Percentiles rank a stretch among this genome's conserved stretches.
Conservation (phyloP, 306 rosid species). For the Oemleria cerasiformis region DNA sequence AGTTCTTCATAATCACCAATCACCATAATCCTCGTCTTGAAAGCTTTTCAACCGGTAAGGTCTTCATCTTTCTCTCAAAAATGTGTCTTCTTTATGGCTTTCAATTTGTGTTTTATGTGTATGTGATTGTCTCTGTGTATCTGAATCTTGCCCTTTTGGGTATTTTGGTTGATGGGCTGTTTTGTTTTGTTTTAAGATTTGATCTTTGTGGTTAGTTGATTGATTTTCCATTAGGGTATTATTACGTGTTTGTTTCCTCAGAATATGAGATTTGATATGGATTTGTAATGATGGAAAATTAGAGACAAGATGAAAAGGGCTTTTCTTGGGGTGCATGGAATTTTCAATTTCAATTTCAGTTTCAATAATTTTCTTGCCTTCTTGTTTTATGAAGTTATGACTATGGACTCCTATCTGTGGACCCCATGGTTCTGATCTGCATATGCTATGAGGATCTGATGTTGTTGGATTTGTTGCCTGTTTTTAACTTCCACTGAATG, state of each 20-base stretch:
- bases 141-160: conserved; percentile 2
- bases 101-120: not conserved
- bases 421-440: conserved; percentile 22
- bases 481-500: conserved; percentile 2
- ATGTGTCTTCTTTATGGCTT: conserved; percentile 1
- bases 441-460: not conserved
- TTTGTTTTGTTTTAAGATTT: conserved; percentile 11
- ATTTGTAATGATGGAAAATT: not conserved
- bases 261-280: not conserved
- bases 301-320: not conserved
- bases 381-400: not conserved
- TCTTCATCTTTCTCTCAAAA: conserved; percentile 7
- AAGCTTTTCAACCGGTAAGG: conserved; percentile 25
- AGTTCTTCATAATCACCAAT: not conserved
- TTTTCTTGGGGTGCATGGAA: not conserved
- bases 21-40: not conserved
- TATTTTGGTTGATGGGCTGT: conserved; percentile 1
- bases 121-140: not conserved
- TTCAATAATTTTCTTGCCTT: not conserved
- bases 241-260: too few species aligned
- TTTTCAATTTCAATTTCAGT: not conserved
- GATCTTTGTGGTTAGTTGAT: conserved; percentile 7
- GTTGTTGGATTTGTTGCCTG: not conserved
- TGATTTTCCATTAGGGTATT: not conserved
- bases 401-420: conserved; percentile 1